phyloP scores from a whole-genome alignment of 371 early-diverging fungal species.

The Apophysomyces sp. region DNA sequence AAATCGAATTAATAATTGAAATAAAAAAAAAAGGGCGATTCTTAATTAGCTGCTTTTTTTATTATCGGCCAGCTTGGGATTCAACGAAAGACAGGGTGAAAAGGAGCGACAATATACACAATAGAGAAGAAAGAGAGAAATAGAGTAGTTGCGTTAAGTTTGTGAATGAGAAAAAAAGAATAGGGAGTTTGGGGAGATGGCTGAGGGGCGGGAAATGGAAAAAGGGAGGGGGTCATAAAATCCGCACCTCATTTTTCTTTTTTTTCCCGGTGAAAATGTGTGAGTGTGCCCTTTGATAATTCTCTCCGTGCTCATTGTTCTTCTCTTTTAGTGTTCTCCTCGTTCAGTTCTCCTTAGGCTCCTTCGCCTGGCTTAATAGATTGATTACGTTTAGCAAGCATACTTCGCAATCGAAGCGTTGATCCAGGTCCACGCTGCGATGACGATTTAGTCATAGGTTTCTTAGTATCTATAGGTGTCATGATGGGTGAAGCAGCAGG shows the following conservation, averaged over 20 bases:
- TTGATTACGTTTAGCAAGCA: slow-evolving; percentile 28
- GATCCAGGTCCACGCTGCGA: slow-evolving; percentile 38
- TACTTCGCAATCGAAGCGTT: slow-evolving; percentile 31
- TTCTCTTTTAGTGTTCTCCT: not conserved
- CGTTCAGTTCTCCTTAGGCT: not conserved
- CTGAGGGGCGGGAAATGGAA: slow-evolving; percentile 1
- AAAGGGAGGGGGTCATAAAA: not conserved
- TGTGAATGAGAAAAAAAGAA: slow-evolving; percentile 2
- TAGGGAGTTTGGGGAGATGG: not conserved
- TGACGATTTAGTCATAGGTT: slow-evolving; percentile 22
- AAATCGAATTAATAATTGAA: too few species aligned
- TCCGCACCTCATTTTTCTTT: not conserved
- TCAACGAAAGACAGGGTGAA: slow-evolving; percentile 3
- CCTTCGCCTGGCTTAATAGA: not conserved
- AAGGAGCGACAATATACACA: slow-evolving; percentile 2
- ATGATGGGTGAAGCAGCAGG: slow-evolving; percentile 1
- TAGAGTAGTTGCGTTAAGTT: not conserved
- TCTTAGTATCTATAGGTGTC: slow-evolving; percentile 16
- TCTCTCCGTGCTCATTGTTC: not conserved
- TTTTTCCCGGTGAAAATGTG: not conserved
- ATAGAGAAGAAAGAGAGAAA: not conserved
- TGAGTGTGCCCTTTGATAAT: not conserved
- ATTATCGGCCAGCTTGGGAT: not conserved
- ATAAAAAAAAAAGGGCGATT: slow-evolving; percentile 3
- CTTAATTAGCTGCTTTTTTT: not conserved